Evolutionary conservation across 2,329 filamentous ascomycete genomes (phyloP).

Genomic region (Graphilbum fragrans): DNA sequence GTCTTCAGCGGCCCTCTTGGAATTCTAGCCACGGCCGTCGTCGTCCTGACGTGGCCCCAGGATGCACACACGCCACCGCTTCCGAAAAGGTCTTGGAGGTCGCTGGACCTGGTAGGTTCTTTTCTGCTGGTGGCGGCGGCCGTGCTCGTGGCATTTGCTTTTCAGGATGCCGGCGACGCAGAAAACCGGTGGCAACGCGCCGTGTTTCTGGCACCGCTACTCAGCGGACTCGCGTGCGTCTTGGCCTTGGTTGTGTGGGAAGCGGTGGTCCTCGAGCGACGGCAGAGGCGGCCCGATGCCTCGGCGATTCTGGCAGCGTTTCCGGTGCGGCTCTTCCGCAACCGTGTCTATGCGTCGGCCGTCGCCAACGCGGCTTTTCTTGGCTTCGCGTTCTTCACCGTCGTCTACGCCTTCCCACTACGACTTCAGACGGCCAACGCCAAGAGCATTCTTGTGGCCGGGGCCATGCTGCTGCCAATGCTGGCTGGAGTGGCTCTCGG

Average conservation of each 20-base stretch:
- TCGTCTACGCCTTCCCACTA: conserved; percentile 36
- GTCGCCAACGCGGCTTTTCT: conserved; percentile 32
- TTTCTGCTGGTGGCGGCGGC: conserved; percentile 40
- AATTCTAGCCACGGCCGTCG: conserved; percentile 29
- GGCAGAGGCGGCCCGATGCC: conserved; percentile 16
- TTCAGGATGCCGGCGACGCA: conserved; percentile 35
- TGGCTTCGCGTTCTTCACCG: conserved; percentile 36
- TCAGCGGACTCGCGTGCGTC: conserved; percentile 23
- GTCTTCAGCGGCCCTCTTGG: conserved; percentile 41
- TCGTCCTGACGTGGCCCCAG: conserved; percentile 38
- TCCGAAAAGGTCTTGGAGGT: conserved; percentile 29
- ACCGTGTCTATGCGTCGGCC: conserved; percentile 30
- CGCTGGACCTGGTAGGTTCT: conserved; percentile 41
- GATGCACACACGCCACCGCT: conserved; percentile 23
- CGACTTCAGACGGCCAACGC: conserved; percentile 35
- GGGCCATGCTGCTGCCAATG: conserved; percentile 41
- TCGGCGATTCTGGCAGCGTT: conserved; percentile 31
- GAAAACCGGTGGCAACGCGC: conserved; percentile 26
- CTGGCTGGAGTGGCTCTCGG: conserved; percentile 34
- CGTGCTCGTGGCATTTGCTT: conserved; percentile 43
- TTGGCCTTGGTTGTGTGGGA: conserved; percentile 28
- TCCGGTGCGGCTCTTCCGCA: conserved; percentile 33
- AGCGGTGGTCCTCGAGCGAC: conserved; percentile 16
- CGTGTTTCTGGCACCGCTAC: conserved; percentile 28
- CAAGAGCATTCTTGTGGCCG: conserved; percentile 31